phyloP scores from a whole-genome alignment of 2,329 filamentous ascomycete species.

The Trichoderma sp. region DNA sequence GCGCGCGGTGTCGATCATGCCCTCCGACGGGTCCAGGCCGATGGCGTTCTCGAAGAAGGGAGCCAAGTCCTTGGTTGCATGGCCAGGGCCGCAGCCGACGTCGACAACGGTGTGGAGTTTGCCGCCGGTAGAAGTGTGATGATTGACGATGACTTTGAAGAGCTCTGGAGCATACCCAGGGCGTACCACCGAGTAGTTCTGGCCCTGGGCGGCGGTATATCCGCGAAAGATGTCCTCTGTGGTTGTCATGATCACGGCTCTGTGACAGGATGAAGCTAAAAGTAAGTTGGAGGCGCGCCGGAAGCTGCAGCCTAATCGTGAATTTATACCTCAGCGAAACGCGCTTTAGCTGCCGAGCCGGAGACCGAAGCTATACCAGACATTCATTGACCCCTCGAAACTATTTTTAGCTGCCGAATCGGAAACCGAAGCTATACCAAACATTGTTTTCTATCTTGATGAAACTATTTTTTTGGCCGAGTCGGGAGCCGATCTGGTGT shows the following conservation, averaged over 20 bases:
- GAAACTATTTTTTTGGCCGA: not conserved
- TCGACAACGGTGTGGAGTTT: slow-evolving; percentile 51
- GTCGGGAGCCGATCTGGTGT: not conserved
- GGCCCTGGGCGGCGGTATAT: not conserved
- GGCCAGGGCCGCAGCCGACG: slow-evolving; percentile 62
- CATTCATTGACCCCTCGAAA: not conserved
- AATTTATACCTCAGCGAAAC: not conserved
- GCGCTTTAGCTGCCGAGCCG: not conserved
- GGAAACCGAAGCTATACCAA: not conserved
- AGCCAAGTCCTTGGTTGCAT: slow-evolving; percentile 38
- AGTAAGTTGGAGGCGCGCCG: not conserved
- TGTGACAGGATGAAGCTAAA: not conserved
- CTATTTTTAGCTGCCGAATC: not conserved
- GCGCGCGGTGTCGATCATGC: slow-evolving; percentile 57
- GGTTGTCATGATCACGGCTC: not conserved
- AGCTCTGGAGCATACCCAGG: not conserved
- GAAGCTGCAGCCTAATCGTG: not conserved
- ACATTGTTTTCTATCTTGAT: not conserved
- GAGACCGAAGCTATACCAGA: not conserved
- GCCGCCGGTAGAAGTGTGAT: slow-evolving; percentile 53
- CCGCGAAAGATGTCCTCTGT: not conserved
- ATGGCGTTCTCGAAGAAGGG: slow-evolving; percentile 50
- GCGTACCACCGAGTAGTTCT: not conserved
- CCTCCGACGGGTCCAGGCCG: slow-evolving; percentile 56
- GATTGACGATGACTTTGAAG: slow-evolving; percentile 32